Percentiles rank a stretch among this genome's conserved stretches.
Evolutionary conservation across 208 protist species (phyloP).

Genomic region (Porcisia deanei): DNA sequence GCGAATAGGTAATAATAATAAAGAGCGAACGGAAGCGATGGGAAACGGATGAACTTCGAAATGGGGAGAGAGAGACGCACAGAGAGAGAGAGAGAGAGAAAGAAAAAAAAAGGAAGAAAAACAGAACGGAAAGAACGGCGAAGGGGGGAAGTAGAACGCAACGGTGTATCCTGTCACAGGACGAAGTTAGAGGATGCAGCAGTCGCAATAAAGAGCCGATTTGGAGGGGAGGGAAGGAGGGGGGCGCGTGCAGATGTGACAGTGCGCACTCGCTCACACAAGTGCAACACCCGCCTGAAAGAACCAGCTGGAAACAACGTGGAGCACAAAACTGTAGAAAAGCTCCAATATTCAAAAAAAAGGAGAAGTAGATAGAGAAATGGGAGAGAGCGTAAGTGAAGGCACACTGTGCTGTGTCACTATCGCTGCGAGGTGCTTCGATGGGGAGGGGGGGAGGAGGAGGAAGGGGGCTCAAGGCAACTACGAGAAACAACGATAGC

Average conservation of each 20-base stretch:
- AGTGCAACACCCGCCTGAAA: neutral
- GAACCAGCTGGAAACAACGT: neutral
- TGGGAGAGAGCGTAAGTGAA: neutral
- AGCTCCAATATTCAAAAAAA: neutral
- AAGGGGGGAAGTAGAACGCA: neutral
- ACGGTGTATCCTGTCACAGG: neutral
- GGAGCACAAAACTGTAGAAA: neutral
- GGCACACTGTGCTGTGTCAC: neutral
- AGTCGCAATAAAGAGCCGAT: neutral
- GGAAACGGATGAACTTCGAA: no score
- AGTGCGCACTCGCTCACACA: neutral
- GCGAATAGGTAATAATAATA: no score
- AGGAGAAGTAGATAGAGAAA: no score
- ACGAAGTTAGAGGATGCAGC: neutral
- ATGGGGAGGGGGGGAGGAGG: no score
- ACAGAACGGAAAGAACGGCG: neutral
- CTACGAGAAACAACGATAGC: neutral
- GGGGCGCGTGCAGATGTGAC: neutral
- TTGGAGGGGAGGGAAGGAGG: neutral
- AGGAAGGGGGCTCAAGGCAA: neutral
- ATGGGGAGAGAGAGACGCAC: no score
- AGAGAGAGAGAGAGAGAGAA: neutral
- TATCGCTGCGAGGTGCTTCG: neutral
- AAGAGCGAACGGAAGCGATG: no score
- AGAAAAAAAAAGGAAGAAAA: neutral